Evolutionary conservation across 495 filamentous ascomycete species (phyloP).

Genomic region (Aspergillus homomorphus): DNA sequence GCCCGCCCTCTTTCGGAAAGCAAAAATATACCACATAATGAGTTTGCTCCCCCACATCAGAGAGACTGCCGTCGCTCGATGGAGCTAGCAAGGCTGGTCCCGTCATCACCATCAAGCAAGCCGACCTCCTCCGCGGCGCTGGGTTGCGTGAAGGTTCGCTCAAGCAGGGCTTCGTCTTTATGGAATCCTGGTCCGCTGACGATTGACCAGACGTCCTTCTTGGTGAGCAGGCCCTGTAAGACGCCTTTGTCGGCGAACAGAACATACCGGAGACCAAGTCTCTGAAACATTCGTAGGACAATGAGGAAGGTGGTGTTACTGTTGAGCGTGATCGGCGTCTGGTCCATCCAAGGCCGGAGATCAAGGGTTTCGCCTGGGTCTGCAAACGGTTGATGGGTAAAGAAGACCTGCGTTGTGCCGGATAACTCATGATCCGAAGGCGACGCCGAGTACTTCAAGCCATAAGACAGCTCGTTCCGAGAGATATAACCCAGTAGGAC

Average conservation of each 20-base stretch:
- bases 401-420: conserved; percentile 74
- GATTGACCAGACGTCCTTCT: conserved; percentile 97
- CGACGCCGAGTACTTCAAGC: conserved; percentile 53
- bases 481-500: conserved; percentile 88
- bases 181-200: conserved; percentile 74
- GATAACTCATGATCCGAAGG: conserved; percentile 53
- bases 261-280: conserved; percentile 86
- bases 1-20: not conserved
- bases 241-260: conserved; percentile 79
- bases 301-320: conserved; percentile 70
- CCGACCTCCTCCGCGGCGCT: conserved; percentile 49
- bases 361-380: conserved; percentile 79
- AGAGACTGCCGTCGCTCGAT: conserved; percentile 37
- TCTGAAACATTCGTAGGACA: conserved; percentile 87
- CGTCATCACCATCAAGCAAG: conserved; percentile 44
- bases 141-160: conserved; percentile 35
- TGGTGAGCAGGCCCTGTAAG: conserved; percentile 83
- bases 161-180: conserved; percentile 33
- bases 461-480: conserved; percentile 83
- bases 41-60: conserved; percentile 5
- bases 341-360: conserved; percentile 95
- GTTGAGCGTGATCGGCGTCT: conserved; percentile 89
- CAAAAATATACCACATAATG: not conserved
- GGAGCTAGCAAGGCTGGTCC: conserved; percentile 38
- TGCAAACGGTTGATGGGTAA: conserved; percentile 76